A percentile compares a stretch with the other conserved stretches of the same genome.
phyloP scores from a whole-genome alignment of 116 monocot genomes.

The Dioscorea cayenensis region DNA sequence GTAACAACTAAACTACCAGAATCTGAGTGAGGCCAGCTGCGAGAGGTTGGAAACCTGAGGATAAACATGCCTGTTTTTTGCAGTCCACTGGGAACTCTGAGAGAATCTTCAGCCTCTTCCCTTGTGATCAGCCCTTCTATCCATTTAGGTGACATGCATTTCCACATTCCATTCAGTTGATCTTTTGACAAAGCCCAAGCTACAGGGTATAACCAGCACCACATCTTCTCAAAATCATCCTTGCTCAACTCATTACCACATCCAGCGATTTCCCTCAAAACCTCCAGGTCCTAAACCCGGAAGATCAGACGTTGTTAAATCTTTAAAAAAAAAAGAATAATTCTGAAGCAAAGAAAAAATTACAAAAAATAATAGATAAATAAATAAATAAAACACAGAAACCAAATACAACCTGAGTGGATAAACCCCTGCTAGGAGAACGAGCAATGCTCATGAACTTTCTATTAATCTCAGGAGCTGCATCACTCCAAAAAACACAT shows the following conservation, averaged over 20 bases:
- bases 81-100: conserved; percentile 32
- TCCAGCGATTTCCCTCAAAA: conserved; percentile 70
- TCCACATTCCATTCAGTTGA: conserved; percentile 52
- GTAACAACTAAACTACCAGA: conserved; percentile 83
- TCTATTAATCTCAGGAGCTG: conserved; percentile 58
- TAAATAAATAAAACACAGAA: neutral
- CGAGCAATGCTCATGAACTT: conserved; percentile 75
- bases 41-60: conserved; percentile 81
- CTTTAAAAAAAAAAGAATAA: neutral
- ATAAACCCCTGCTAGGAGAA: conserved; percentile 54
- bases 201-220: conserved; percentile 88
- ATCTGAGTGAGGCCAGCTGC: conserved; percentile 99
- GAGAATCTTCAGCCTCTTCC: conserved; percentile 75
- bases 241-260: conserved; percentile 55
- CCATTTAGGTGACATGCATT: conserved; percentile 62
- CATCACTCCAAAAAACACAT: conserved; percentile 57
- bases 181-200: conserved; percentile 62
- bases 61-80: conserved; percentile 77
- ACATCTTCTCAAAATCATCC: conserved; percentile 72
- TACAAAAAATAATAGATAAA: neutral
- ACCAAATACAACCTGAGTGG: conserved; percentile 42
- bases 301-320: neutral
- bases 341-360: no score
- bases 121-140: conserved; percentile 85
- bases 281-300: conserved; percentile 68